Percentiles rank a stretch among this genome's conserved stretches.
Conservation (phyloP, 495 filamentous ascomycete species). For the Podospora sp. region DNA sequence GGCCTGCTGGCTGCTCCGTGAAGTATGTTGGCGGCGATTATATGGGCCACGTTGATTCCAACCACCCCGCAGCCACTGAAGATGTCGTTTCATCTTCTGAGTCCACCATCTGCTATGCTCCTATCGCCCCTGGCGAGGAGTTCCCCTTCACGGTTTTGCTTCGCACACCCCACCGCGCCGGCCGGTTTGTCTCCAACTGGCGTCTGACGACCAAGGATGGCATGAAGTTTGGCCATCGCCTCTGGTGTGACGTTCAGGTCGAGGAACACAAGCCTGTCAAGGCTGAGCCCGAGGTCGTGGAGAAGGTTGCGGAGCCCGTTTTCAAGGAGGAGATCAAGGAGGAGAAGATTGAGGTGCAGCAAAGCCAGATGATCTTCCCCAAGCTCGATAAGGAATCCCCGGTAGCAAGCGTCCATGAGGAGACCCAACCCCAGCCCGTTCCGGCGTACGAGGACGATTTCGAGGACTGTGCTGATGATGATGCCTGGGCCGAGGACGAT, state of each 20-base stretch:
- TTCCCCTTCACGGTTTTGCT: constrained; percentile 82
- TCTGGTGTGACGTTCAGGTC: constrained; percentile 93
- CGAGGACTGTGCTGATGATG: constrained; percentile 59
- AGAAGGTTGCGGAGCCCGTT: constrained; percentile 9
- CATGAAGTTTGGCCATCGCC: constrained; percentile 80
- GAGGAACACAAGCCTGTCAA: constrained; percentile 33
- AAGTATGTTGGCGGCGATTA: constrained; percentile 91
- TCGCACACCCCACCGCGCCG: constrained; percentile 70
- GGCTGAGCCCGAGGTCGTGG: constrained; percentile 3
- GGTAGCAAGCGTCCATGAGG: constrained; percentile 72
- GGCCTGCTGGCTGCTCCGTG: constrained; percentile 89
- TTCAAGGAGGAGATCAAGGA: constrained; percentile 16
- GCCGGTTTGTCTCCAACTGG: constrained; percentile 92
- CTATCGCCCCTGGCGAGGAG: constrained; percentile 70
- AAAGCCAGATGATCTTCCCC: constrained; percentile 92
- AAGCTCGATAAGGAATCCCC: constrained; percentile 95
- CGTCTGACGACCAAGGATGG: constrained; percentile 83
- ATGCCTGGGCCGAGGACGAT: constrained; percentile 63
- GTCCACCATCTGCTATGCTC: constrained; percentile 73
- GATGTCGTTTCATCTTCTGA: constrained; percentile 74
- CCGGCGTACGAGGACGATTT: constrained; percentile 60
- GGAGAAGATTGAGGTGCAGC: constrained; percentile 25
- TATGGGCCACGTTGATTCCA: constrained; percentile 85
- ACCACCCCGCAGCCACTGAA: constrained; percentile 70
- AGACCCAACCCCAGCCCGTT: constrained; percentile 33